phyloP scores from a whole-genome alignment of 2,329 filamentous ascomycete genomes.

The Venturia pyrina region DNA sequence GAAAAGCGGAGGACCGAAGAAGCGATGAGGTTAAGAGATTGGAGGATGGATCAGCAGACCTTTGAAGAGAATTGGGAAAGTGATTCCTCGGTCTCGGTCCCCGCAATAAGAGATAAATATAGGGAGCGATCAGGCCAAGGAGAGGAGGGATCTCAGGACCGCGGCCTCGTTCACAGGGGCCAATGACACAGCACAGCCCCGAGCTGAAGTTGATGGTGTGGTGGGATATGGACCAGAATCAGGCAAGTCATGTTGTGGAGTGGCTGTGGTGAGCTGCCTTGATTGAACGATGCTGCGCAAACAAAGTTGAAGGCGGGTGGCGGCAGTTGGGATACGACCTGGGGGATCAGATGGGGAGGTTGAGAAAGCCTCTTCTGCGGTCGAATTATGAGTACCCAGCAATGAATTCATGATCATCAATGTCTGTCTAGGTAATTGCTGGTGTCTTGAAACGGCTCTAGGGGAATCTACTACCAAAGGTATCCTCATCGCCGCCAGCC shows the following conservation, averaged over 20 bases:
- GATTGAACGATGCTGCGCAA: background rate
- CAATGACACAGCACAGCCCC: background rate
- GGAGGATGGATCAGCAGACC: background rate
- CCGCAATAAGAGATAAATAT: background rate
- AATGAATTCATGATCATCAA: too few species aligned
- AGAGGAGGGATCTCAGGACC: background rate
- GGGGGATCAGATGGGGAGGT: too few species aligned
- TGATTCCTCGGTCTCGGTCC: conserved; percentile 1
- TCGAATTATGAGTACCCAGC: too few species aligned
- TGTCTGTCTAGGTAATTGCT: too few species aligned
- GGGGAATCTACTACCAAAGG: too few species aligned
- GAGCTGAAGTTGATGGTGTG: background rate
- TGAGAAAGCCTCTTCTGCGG: too few species aligned
- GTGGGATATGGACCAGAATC: background rate
- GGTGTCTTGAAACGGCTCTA: too few species aligned
- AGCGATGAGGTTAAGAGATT: background rate
- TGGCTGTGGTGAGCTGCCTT: background rate
- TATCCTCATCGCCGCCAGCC: background rate
- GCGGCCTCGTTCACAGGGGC: background rate
- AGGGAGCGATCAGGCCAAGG: background rate
- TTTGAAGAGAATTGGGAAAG: background rate
- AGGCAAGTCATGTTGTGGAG: background rate
- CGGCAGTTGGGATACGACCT: background rate
- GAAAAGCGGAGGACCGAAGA: too few species aligned
- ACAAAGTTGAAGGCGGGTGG: background rate